Conservation (phyloP, 805 yeast genomes). For the Saccharomycopsis olivae region DNA sequence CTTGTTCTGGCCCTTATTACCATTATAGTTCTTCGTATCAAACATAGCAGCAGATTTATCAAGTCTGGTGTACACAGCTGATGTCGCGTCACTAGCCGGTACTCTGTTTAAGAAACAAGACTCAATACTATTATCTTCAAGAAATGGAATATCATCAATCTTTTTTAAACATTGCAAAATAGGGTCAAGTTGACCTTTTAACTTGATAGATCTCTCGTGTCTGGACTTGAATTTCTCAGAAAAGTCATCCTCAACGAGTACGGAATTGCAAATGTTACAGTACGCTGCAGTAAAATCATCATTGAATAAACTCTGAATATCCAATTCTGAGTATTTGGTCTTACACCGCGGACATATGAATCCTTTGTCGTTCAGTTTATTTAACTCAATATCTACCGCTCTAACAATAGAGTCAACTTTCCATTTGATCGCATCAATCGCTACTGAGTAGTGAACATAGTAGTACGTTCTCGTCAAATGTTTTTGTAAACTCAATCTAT, state of each 20-base stretch:
- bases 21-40: slow-evolving; percentile 25
- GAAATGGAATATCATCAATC: slow-evolving; percentile 57
- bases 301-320: slow-evolving; percentile 73
- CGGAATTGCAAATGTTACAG: slow-evolving; percentile 71
- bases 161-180: slow-evolving; percentile 72
- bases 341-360: slow-evolving; percentile 83
- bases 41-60: slow-evolving; percentile 31
- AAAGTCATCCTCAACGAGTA: slow-evolving; percentile 76
- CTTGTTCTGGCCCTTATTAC: slow-evolving; percentile 27
- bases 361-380: slow-evolving; percentile 87
- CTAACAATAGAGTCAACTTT: slow-evolving; percentile 82
- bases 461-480: slow-evolving; percentile 60
- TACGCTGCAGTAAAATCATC: slow-evolving; percentile 72
- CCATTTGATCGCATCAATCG: slow-evolving; percentile 95
- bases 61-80: slow-evolving; percentile 56
- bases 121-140: slow-evolving; percentile 87
- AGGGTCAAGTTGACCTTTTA: slow-evolving; percentile 87
- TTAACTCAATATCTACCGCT: slow-evolving; percentile 67
- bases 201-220: slow-evolving; percentile 68
- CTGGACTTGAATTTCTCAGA: slow-evolving; percentile 71
- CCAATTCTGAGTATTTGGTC: slow-evolving; percentile 72
- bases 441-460: slow-evolving; percentile 82
- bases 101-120: slow-evolving; percentile 69
- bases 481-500: not conserved
- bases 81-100: slow-evolving; percentile 67